Base-by-base conservation (phyloP, 2,329 filamentous ascomycete genomes). In the Aureobasidium sp. region DNA sequence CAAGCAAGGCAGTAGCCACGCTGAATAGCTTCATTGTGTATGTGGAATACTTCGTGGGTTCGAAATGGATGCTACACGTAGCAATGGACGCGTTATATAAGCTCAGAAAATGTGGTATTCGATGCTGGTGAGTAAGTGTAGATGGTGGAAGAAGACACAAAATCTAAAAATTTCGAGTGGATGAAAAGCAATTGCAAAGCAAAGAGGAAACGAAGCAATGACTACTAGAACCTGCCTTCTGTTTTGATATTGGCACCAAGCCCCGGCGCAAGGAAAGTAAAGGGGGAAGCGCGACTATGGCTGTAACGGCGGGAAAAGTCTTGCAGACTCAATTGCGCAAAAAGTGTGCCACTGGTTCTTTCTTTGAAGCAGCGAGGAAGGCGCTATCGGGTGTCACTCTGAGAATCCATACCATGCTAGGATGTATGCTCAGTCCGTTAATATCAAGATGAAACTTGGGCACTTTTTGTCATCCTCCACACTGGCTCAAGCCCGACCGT, bases 1-100 rank as follows among this genome's bases (percentile, higher is more conserved):
- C 69, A 59, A 72, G 69, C 36, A 74, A 66, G 21, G 75, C 65
- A 52, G 71, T 66, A 62, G 71, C 55, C 49, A 65, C 63, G n/a
- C 65, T 61, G 29, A 66, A 63, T 60, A 72, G 66, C 32, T 47
- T 62, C 61, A 62, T 62, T 4, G 2, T 53, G 29, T 57, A 36
- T 54, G 3, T 54, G 50, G 9, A 44, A 3, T 8, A 2, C 9
- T 44, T 27, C 11, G 41, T 4, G 36, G 4, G 2, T 11, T 34
- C 1, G 21, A 21, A 42, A 36, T 34, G 25, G 45, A 57, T 57
- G 53, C 53, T 45, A 44, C 25, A 4, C 37, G 27, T 42, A 55
- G 52, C 52, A 55, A 45, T 55, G 39, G 21, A 34, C 27, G 52
- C 39, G 52, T 42, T 21, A 37, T 44, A 45, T 27, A 45, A 29